Conservation (phyloP, 2,329 filamentous ascomycete genomes). For the Aspergillus arachidicola region DNA sequence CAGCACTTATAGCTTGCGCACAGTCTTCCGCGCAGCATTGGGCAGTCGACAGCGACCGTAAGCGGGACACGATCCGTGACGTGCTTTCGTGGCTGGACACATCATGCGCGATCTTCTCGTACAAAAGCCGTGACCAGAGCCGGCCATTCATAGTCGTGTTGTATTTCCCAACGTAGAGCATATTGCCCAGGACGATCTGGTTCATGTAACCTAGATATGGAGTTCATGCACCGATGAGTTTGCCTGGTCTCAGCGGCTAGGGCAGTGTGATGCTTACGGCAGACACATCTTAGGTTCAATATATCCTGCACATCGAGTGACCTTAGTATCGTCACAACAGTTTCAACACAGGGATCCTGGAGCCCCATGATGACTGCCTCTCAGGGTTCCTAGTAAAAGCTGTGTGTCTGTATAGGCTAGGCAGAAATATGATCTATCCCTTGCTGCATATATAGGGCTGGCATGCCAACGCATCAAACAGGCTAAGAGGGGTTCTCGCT, state of each 20-base stretch:
- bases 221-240: neutral
- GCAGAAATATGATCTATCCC: neutral
- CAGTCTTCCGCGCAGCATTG: neutral
- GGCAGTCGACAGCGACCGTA: neutral
- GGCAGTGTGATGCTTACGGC: conserved; percentile 3
- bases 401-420: neutral
- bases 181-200: neutral
- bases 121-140: neutral
- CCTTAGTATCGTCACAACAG: neutral
- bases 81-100: neutral
- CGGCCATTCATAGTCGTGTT: neutral
- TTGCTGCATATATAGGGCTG: neutral
- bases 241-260: neutral
- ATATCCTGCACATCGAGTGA: neutral
- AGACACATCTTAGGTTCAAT: neutral
- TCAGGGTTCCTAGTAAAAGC: no score
- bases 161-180: neutral
- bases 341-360: neutral
- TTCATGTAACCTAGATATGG: neutral
- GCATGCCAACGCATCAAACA: neutral
- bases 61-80: neutral
- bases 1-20: neutral
- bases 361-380: neutral
- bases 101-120: neutral
- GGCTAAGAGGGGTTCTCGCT: neutral